A percentile compares a stretch with the other conserved stretches of the same genome.
Evolutionary conservation across 2,329 filamentous ascomycete species (phyloP).

Genomic region (Fusarium nurragi): DNA sequence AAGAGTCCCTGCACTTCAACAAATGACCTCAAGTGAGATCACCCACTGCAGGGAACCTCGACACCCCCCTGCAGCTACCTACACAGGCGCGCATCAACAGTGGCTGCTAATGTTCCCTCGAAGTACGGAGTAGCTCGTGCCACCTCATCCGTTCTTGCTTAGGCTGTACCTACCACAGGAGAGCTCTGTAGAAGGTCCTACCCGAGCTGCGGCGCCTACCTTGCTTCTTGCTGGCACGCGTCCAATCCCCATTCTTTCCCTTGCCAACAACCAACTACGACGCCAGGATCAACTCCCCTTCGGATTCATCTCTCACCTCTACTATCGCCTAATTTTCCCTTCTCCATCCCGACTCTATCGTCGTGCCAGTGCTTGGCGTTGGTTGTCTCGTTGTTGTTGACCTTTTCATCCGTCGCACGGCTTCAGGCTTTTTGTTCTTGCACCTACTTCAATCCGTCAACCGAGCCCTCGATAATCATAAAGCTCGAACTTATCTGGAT

Average conservation of each 20-base stretch:
- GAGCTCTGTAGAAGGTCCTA: constrained; percentile 33
- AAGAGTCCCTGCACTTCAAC: constrained; percentile 24
- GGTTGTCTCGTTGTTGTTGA: constrained; percentile 15
- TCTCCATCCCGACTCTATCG: constrained; percentile 30
- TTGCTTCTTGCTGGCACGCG: constrained; percentile 40
- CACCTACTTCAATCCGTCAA: constrained; percentile 26
- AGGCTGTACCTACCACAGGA: constrained; percentile 25
- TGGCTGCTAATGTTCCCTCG: not conserved
- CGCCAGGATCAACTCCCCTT: constrained; percentile 33
- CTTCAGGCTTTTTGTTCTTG: constrained; percentile 22
- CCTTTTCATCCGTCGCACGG: constrained; percentile 8
- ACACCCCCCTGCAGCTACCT: constrained; percentile 12
- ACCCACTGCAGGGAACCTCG: constrained; percentile 6
- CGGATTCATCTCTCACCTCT: constrained; percentile 36
- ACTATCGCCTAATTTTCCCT: constrained; percentile 27
- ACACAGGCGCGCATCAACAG: accelerated
- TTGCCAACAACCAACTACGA: constrained; percentile 38
- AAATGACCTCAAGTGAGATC: constrained; percentile 35
- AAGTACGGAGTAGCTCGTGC: constrained; percentile 19
- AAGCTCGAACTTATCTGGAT: constrained; percentile 33
- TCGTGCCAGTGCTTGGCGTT: constrained; percentile 32
- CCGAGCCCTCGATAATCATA: constrained; percentile 36
- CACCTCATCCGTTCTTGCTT: constrained; percentile 21
- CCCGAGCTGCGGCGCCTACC: constrained; percentile 24
- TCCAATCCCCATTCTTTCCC: constrained; percentile 41